Evolutionary conservation across 352 stramenopile genomes (phyloP).

Genomic region (Pythium angustatum): DNA sequence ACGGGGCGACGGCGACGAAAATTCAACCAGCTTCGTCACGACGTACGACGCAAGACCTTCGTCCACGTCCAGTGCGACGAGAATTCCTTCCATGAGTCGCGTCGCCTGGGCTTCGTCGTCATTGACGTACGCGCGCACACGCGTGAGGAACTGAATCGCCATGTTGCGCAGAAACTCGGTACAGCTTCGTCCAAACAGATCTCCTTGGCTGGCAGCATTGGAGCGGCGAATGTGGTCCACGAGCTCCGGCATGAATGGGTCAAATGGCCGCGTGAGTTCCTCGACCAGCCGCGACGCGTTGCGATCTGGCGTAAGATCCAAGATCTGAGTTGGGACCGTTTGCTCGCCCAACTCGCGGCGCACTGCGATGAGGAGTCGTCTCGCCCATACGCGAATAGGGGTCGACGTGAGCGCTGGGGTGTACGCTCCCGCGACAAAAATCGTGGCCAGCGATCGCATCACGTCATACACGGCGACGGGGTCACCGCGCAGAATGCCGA

Average conservation of each 20-base stretch:
- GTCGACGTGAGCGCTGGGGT: conserved; percentile 31
- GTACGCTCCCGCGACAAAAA: conserved; percentile 30
- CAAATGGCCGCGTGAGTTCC: conserved; percentile 28
- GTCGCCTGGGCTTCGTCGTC: conserved; percentile 1
- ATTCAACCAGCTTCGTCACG: conserved; percentile 10
- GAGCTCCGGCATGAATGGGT: conserved; percentile 36
- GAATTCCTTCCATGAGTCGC: conserved; percentile 22
- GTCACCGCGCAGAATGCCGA: conserved; percentile 31
- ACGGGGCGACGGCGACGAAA: not conserved
- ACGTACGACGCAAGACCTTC: conserved; percentile 17
- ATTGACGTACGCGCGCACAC: conserved; percentile 21
- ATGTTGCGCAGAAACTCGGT: conserved; percentile 33
- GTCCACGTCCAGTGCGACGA: conserved; percentile 20
- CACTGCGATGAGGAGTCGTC: conserved; percentile 27
- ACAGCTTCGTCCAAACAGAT: conserved; percentile 27
- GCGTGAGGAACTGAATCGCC: conserved; percentile 30
- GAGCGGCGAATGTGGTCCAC: conserved; percentile 32
- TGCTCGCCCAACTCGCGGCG: conserved; percentile 21
- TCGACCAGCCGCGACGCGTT: conserved; percentile 26
- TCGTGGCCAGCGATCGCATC: conserved; percentile 28
- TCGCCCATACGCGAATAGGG: conserved; percentile 31
- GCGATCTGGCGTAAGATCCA: conserved; percentile 23
- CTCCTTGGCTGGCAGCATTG: conserved; percentile 26
- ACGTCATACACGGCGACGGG: conserved; percentile 25
- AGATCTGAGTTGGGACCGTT: conserved; percentile 16